Evolutionary conservation across 768 basidiomycete species (phyloP), one percentile per base, ranked within the genome.

Genomic region (Russula vinacea): DNA sequence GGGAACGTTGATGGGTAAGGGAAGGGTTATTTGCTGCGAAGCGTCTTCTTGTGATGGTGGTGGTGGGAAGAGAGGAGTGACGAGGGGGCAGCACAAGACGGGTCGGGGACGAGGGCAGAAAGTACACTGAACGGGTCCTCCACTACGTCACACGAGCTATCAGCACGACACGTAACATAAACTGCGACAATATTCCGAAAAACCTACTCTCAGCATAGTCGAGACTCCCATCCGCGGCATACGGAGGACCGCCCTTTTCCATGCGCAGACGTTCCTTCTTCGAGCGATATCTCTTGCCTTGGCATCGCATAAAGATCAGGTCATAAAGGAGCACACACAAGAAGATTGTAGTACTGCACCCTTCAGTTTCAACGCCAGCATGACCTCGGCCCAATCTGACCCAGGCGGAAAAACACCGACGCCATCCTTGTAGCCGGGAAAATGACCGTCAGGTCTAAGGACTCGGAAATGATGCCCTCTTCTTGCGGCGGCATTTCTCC

Each of bases 231-330:
- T 92, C 90, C n/a, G 82, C 71, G 7, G 78, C 77, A 26, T 80
- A 79, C 0, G 90, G 90, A 19, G 87, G 88, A 0, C 90, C 90
- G 64, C 86, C 84, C 64, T 83, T 87, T 70, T 92, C 90, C 51
- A 91, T 80, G n/a, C 87, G 79, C 62, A 90, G 69, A 11, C 90
- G 80, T 67, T 92, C 90, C 69, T 88, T 91, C 78, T 92, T 92
- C 1, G 89, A 91, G 60, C 82, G 83, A 70, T 91, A 90, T 14
- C 84, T 81, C 69, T 90, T 91, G 22, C 88, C 89, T 89, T 62
- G 4, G n/a, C n/a, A n/a, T 44, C 56, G 45, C 24, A 26, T 11
- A 22, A 58, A 17, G 9, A 51, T 62, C 52, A 39, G 26, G 52
- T 16, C 50, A 53, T 51, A 19, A 35, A 14, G 1, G 44, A 56